Evolutionary conservation across 352 stramenopile genomes (phyloP).

Genomic region (Phytophthora quininea): DNA sequence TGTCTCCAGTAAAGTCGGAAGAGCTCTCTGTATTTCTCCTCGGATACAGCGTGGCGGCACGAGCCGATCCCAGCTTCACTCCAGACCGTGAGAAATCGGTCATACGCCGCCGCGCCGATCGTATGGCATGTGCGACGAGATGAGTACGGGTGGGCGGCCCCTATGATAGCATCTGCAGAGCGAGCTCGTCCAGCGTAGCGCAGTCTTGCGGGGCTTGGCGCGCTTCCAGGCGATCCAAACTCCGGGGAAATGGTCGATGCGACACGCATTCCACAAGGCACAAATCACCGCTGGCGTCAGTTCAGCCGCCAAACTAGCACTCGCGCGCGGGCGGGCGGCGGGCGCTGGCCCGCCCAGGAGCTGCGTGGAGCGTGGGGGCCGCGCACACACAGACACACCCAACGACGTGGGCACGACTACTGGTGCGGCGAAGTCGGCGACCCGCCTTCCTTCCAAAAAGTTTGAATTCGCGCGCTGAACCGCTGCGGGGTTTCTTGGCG

Average conservation of each 20-base stretch:
- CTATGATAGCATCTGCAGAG: too few relatives aligned
- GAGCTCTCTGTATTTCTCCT: too few relatives aligned
- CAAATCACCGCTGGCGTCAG: constrained; percentile 39
- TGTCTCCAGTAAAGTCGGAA: too few relatives aligned
- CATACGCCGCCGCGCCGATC: background rate
- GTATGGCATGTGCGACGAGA: background rate
- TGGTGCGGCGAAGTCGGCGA: background rate
- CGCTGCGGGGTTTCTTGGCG: constrained; percentile 4
- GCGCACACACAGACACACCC: constrained; percentile 4
- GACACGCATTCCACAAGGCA: constrained; percentile 20
- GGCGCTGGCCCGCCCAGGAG: background rate
- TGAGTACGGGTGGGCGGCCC: too few relatives aligned
- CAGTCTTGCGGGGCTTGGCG: too few relatives aligned
- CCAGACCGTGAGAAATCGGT: too few relatives aligned
- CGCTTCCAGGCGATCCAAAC: constrained; percentile 1
- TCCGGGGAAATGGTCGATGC: constrained; percentile 31
- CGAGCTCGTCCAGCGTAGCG: background rate
- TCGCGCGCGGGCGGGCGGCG: background rate
- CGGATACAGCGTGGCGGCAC: too few relatives aligned
- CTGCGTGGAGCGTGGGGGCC: background rate
- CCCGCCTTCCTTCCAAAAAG: constrained; percentile 25
- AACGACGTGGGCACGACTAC: background rate
- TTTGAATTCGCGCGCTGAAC: constrained; percentile 29
- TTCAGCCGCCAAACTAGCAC: constrained; percentile 25
- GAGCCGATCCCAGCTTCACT: too few relatives aligned